Conservation (phyloP, 1,284 basidiomycete species). For the Clitocybe nebularis region DNA sequence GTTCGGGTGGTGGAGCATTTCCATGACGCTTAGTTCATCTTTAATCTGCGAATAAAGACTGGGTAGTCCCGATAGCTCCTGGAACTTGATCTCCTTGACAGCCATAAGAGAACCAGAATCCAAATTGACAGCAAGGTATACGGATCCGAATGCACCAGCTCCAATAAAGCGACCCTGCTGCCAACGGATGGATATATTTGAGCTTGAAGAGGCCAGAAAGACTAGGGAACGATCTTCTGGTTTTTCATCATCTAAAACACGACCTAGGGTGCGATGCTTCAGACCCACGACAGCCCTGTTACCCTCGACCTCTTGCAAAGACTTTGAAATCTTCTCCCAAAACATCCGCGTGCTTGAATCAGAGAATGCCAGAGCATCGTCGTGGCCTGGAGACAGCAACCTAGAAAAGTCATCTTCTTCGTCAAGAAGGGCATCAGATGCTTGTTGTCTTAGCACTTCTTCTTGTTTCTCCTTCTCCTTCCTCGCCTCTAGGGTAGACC, state of each 20-base stretch:
- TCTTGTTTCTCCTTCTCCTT: constrained; percentile 84
- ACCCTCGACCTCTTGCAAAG: constrained; percentile 63
- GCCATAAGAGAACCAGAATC: constrained; percentile 98
- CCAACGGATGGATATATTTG: constrained; percentile 97
- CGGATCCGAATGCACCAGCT: constrained; percentile 94
- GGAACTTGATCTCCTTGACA: constrained; percentile 98
- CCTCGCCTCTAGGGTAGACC: constrained; percentile 85
- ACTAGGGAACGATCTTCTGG: constrained; percentile 89
- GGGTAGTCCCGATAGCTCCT: constrained; percentile 83
- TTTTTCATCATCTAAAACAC: constrained; percentile 88
- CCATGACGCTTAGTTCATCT: constrained; percentile 98
- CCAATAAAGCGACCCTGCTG: constrained; percentile 99
- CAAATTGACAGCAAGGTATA: constrained; percentile 97
- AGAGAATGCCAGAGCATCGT: constrained; percentile 40
- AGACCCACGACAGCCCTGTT: constrained; percentile 56
- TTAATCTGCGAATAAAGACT: constrained; percentile 91
- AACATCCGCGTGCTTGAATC: constrained; percentile 68
- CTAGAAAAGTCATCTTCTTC: constrained; percentile 47
- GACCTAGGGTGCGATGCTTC: constrained; percentile 77
- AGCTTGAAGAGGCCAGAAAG: constrained; percentile 88
- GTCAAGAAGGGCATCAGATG: constrained; percentile 43
- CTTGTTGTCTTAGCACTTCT: constrained; percentile 62
- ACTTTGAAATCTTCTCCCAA: constrained; percentile 65
- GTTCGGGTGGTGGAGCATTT: constrained; percentile 96
- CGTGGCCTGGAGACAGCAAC: constrained; percentile 25